Percentiles rank a stretch among this genome's conserved stretches.
Conservation (phyloP, 164 flowering plant species). For the Chloranthus sessilifolius region DNA sequence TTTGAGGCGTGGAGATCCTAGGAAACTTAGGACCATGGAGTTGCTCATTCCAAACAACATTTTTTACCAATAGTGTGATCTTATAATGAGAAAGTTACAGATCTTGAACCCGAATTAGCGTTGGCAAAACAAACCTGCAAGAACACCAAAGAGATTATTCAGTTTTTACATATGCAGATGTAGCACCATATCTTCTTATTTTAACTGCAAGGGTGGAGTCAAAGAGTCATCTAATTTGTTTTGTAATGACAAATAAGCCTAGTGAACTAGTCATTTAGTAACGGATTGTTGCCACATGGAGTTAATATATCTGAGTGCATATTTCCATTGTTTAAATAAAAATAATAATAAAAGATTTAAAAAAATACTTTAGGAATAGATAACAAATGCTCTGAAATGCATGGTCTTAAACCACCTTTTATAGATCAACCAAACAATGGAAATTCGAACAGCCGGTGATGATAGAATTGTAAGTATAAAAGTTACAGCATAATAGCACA, state of each 20-base stretch:
- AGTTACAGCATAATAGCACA: constrained; percentile 18
- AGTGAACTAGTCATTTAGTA: not conserved
- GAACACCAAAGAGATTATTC: constrained; percentile 65
- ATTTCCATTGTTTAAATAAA: not conserved
- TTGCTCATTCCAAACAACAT: no score
- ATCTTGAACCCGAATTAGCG: constrained; percentile 42
- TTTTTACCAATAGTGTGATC: no score
- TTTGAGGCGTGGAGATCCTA: no score
- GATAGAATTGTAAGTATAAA: not conserved
- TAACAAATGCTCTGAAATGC: not conserved
- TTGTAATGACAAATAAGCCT: no score
- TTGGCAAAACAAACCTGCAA: constrained; percentile 81
- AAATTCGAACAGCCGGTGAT: constrained; percentile 1
- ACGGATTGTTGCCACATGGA: not conserved
- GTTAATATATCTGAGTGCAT: not conserved
- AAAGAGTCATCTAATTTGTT: no score
- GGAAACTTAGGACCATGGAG: no score
- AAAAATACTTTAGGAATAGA: not conserved
- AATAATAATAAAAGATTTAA: not conserved
- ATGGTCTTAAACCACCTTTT: not conserved
- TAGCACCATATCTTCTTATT: not conserved
- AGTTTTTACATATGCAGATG: constrained; percentile 39
- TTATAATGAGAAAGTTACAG: no score
- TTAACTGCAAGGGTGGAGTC: constrained; percentile 5
- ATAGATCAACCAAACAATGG: not conserved